Evolutionary conservation across 176 grass and related monocot genomes (phyloP).

Genomic region (Olyra latifolia): DNA sequence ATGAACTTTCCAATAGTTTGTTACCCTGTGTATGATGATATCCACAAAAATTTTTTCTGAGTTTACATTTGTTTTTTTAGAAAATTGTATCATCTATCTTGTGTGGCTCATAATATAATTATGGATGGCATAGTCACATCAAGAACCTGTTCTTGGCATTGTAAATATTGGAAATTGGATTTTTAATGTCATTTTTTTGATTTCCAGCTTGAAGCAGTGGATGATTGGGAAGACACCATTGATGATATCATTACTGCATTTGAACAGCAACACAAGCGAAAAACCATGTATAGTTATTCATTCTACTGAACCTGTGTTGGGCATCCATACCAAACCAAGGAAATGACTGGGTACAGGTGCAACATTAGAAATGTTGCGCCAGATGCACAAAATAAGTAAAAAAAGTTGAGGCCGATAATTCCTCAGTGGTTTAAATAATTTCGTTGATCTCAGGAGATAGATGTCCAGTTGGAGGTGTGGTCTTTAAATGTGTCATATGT

Average conservation of each 20-base stretch:
- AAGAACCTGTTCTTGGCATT: too few relatives aligned
- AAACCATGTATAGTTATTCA: slow-evolving; percentile 49
- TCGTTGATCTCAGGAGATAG: neutral
- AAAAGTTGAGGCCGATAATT: neutral
- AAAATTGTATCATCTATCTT: too few relatives aligned
- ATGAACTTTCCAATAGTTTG: too few relatives aligned
- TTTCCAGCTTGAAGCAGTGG: slow-evolving; percentile 49
- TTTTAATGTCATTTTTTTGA: neutral
- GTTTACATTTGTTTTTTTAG: too few relatives aligned
- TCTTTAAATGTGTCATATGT: neutral
- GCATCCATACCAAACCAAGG: neutral
- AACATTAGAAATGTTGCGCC: neutral
- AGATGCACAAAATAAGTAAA: neutral
- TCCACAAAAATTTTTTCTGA: too few relatives aligned
- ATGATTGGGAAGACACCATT: slow-evolving; percentile 54
- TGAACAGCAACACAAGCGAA: slow-evolving; percentile 56
- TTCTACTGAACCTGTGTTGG: slow-evolving; percentile 35
- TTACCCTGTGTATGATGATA: neutral
- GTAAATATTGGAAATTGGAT: neutral
- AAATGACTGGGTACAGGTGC: neutral
- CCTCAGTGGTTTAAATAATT: neutral
- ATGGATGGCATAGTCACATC: too few relatives aligned
- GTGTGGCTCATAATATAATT: too few relatives aligned
- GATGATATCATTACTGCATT: slow-evolving; percentile 47
- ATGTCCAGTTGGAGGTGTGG: neutral